Percentiles rank a stretch among this genome's conserved stretches.
phyloP scores from a whole-genome alignment of 805 yeast species.

The Saccharomycopsis fermentans region DNA sequence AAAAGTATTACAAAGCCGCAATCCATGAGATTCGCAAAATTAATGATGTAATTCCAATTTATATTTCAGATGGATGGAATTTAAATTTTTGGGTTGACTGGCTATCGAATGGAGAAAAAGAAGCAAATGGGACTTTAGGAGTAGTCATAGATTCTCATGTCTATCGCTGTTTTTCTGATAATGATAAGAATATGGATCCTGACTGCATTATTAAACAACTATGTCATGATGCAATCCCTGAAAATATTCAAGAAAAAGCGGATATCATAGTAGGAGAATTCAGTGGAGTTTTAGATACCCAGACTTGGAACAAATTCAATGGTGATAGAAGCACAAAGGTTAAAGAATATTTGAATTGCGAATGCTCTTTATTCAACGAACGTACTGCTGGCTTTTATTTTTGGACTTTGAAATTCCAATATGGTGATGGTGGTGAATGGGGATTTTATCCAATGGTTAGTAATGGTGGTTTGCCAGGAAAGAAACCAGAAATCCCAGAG shows the following conservation, averaged over 20 bases:
- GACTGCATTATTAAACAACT: conserved; percentile 52
- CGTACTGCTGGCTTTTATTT: conserved; percentile 72
- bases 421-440: conserved; percentile 97
- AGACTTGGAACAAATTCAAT: conserved; percentile 53
- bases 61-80: conserved; percentile 94
- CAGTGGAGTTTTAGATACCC: conserved; percentile 74
- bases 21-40: conserved; percentile 45
- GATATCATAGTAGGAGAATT: conserved; percentile 85
- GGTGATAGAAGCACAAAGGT: conserved; percentile 48
- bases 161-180: conserved; percentile 76
- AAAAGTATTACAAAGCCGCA: conserved; percentile 57
- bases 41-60: conserved; percentile 52
- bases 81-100: conserved; percentile 67
- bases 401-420: conserved; percentile 83
- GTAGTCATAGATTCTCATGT: conserved; percentile 76
- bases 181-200: conserved; percentile 58
- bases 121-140: conserved; percentile 36
- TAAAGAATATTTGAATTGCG: conserved; percentile 48
- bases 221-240: conserved; percentile 33
- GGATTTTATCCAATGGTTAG: conserved; percentile 73
- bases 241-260: conserved; percentile 40
- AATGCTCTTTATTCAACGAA: conserved; percentile 36
- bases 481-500: conserved; percentile 22
- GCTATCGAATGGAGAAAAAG: conserved; percentile 36
- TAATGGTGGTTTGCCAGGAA: conserved; percentile 41